Conservation (phyloP, 139 green algal genomes). For the Tetradesmus lagerheimii region DNA sequence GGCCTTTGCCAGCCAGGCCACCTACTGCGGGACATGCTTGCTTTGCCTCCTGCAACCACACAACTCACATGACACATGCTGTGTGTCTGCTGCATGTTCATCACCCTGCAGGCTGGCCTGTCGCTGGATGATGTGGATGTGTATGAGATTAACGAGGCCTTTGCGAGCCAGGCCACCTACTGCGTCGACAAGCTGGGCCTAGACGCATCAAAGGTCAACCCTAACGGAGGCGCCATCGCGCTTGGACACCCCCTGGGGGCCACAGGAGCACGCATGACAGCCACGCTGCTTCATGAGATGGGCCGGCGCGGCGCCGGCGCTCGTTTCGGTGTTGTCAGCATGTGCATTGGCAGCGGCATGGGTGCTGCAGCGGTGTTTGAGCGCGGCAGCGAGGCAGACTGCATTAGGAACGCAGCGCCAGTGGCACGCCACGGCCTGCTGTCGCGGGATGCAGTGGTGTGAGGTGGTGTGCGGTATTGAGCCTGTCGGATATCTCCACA, state of each 20-base stretch:
- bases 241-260: constrained; percentile 96
- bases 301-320: constrained; percentile 79
- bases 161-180: constrained; percentile 94
- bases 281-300: constrained; percentile 98
- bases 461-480: too few species aligned
- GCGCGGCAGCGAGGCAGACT: constrained; percentile 54
- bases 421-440: constrained; percentile 26
- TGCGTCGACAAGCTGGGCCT: constrained; percentile 89
- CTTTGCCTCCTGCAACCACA: too few species aligned
- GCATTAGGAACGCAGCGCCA: constrained; percentile 3
- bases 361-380: constrained; percentile 95
- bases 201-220: constrained; percentile 91
- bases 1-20: constrained; percentile 94
- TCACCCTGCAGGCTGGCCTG: constrained; percentile 71
- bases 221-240: constrained; percentile 98
- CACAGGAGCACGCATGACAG: constrained; percentile 89
- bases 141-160: constrained; percentile 99
- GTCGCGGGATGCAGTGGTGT: constrained; percentile 36
- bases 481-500: too few species aligned
- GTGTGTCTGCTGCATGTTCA: neutral
- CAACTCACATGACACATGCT: too few species aligned
- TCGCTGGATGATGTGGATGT: constrained; percentile 96
- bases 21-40: too few species aligned
- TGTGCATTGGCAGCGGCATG: constrained; percentile 99
- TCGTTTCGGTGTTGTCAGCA: constrained; percentile 96